These are phyloP conservation scores for Aleurites moluccanus DNA, from an alignment of 441 rosid species.

Conservation along the genomic window DNA sequence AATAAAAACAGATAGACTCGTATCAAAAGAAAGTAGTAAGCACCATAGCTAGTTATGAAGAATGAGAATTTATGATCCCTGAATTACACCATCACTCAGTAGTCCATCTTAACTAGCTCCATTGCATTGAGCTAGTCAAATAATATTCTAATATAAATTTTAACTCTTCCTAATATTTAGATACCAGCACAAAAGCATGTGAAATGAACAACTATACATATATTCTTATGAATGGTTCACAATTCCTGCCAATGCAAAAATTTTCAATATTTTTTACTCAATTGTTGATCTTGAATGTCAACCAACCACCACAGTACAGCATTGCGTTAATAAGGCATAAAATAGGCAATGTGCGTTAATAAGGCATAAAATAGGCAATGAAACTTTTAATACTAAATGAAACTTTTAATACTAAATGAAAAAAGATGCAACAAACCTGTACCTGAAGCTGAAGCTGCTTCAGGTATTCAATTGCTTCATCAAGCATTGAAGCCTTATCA, in stretches of 20 bases:
- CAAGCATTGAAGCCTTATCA: conserved; percentile 80
- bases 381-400: neutral
- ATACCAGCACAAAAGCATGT: too few relatives aligned
- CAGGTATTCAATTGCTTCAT: conserved; percentile 73
- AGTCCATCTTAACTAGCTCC: neutral
- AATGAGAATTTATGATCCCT: neutral
- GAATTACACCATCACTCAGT: neutral
- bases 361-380: too few relatives aligned
- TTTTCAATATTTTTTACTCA: neutral
- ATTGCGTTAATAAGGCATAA: neutral
- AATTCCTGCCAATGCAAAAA: neutral
- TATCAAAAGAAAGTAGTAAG: neutral
- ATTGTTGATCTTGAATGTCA: neutral
- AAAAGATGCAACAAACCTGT: conserved; percentile 41
- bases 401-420: neutral
- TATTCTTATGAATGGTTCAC: too few relatives aligned
- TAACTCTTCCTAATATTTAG: too few relatives aligned
- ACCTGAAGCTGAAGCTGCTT: conserved; percentile 85
- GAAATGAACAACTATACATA: too few relatives aligned
- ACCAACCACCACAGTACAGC: neutral
- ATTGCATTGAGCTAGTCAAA: neutral
- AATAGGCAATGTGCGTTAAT: neutral
- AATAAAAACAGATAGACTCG: neutral
- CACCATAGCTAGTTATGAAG: neutral
- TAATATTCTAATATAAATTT: too few relatives aligned